phyloP scores from a whole-genome alignment of 306 rosid species.

The Fragaria nilgerrensis region DNA sequence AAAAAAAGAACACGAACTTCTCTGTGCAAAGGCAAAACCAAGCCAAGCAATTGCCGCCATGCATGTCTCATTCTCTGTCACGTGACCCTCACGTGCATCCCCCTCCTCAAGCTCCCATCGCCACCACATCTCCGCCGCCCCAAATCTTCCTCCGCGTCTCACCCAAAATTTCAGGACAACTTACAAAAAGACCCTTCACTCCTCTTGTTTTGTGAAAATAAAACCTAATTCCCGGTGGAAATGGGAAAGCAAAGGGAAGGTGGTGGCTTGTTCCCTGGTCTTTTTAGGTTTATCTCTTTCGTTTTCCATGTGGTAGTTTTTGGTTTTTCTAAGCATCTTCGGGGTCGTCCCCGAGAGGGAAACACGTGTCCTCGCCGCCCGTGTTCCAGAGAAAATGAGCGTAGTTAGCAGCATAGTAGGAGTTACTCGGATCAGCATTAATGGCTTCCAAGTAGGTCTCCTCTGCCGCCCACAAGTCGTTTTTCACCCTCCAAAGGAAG shows the following conservation, averaged over 20 bases:
- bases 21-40: slow-evolving; percentile 31
- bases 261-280: background rate
- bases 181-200: background rate
- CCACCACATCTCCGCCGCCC: slow-evolving; percentile 4
- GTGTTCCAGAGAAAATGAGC: slow-evolving; percentile 96
- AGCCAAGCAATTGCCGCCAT: slow-evolving; percentile 12
- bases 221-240: background rate
- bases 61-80: background rate
- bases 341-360: slow-evolving; percentile 51
- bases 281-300: background rate
- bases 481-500: slow-evolving; percentile 69
- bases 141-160: background rate
- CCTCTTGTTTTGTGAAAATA: too few relatives aligned
- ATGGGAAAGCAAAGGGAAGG: background rate
- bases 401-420: slow-evolving; percentile 71
- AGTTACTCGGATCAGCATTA: slow-evolving; percentile 68
- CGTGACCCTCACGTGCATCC: slow-evolving; percentile 11
- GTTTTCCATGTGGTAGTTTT: background rate
- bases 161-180: background rate
- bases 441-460: slow-evolving; percentile 83
- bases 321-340: slow-evolving; percentile 29
- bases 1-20: background rate
- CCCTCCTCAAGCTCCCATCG: background rate
- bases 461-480: slow-evolving; percentile 89
- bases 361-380: slow-evolving; percentile 92